Base-by-base conservation (phyloP, 2,329 filamentous ascomycete species). In the Venturia pyrina region DNA sequence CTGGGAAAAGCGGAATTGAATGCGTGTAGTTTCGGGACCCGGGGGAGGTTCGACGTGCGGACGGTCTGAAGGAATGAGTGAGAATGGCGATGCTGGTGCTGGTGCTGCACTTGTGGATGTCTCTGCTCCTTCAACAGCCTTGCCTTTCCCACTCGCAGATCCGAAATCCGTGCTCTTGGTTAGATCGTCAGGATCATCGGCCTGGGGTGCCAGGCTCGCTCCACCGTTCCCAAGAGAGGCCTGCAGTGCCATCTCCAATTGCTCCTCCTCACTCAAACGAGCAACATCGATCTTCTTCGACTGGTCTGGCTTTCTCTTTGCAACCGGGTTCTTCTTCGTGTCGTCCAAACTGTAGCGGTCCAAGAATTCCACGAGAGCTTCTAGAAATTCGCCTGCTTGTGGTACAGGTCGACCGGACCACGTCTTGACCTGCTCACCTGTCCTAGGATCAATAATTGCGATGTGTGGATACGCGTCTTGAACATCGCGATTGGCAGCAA, bases 381-480 rank as follows among this genome's bases (percentile, higher is more conserved):
- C 91, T 68, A 96, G 85, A 71, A 99, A 98, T 17, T 97, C 93
- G 11, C 83, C 75, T 0, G 91, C 79, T 48, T 83, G 84, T 0
- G 93, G 88, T 65, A 93, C 90, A 1, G 93, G 91, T 10, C 85
- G 83, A 1, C 93, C 93, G 17, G 90, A 92, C 93, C 95, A 98
- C 1, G 93, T 85, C 79, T 99, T 99, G 75, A 99, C 90, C 76
- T 97, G 92, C 78, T 99, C 95, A 68, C 95, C 95, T 0, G 95
- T 99, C 67, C 95, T 85, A 1, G 95, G 95, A 71, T 99, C 95
- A 68, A 99, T 87, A 68, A 99, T 96, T 57, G 92, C 91, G 66
- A 98, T 95, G 74, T 99, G 93, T 6, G 95, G 95, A 74, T 96
- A 99, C 70, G 93, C 92, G 72, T 93, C 89, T n/a, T 87, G 84